Base-by-base conservation (phyloP, 495 filamentous ascomycete genomes). In the Penicillium atrosanguineum region DNA sequence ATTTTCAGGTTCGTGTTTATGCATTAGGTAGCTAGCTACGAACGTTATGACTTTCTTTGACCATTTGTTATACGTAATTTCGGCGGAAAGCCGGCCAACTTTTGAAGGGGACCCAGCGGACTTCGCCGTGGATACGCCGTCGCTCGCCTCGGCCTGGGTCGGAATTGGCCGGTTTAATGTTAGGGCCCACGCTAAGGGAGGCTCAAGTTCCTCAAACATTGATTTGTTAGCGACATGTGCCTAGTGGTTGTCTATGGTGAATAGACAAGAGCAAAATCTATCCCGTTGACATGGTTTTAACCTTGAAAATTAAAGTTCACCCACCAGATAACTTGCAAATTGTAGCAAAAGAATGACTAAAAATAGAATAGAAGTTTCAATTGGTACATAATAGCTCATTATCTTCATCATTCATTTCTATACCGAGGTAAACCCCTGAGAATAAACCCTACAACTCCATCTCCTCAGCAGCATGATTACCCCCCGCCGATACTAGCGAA, bases 381-480 rank as follows among this genome's bases (percentile, higher is more conserved):
- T 2, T 23, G 23, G 23, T 23, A 23, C 5, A 23, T 23, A 5
- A 14, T 34, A 14, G 12, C 9, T 34, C 31, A 34, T 34, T 15
- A 12, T 3, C 4, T 2, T 34, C 31, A 12, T 9, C 1, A 31
- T 31, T 12, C 9, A 8, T 34, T 31, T 23, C 23, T 6, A 31
- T 31, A 1, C 7, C 28, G 28, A 31, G 11, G 28, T 31, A 4
- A 34, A 14, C 14, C 31, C n/a, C 20, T 31, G 38, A 15, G 16
- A 34, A 14, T 7, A 3, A 20, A 25, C 2, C 19, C 29, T 53
- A 81, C n/a, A 83, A 56, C 52, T 83, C 79, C 44, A 71, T 52
- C 60, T 81, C 80, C 47, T 71, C 69, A 45, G 78, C 71, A 0
- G 69, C 62, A 57, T 81, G 79, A 52, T 76, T 74, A 54, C 71